Evolutionary conservation across 169 alveolate species (phyloP).

Genomic region (Prorocentrum cordatum): DNA sequence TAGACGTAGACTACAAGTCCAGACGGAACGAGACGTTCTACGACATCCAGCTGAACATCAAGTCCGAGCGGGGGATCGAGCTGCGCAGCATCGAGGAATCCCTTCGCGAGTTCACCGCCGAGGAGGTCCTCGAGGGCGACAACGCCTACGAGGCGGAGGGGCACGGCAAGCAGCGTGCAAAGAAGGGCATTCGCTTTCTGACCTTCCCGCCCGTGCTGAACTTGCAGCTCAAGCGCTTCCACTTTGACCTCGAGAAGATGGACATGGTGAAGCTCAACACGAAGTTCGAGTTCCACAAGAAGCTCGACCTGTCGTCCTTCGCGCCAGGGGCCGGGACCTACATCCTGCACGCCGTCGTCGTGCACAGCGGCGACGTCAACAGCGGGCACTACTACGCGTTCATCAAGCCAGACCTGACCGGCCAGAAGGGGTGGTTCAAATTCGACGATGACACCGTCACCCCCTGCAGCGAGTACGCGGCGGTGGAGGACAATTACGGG

Average conservation of each 20-base stretch:
- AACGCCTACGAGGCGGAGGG: slow-evolving; percentile 91
- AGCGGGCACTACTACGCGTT: slow-evolving; percentile 43
- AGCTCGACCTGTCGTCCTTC: slow-evolving; percentile 79
- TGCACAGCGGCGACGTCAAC: slow-evolving; percentile 81
- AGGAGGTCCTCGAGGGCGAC: slow-evolving; percentile 91
- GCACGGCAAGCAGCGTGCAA: slow-evolving; percentile 81
- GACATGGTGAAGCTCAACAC: slow-evolving; percentile 76
- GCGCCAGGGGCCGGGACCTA: slow-evolving; percentile 79
- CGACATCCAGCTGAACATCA: slow-evolving; percentile 89
- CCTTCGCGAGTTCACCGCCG: slow-evolving; percentile 84
- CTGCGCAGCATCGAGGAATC: slow-evolving; percentile 77
- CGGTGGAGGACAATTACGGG: slow-evolving; percentile 41
- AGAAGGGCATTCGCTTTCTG: slow-evolving; percentile 85
- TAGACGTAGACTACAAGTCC: slow-evolving; percentile 87
- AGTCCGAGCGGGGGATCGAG: slow-evolving; percentile 57
- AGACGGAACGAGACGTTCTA: slow-evolving; percentile 77
- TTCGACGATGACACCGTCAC: slow-evolving; percentile 49
- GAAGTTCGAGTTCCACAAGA: slow-evolving; percentile 86
- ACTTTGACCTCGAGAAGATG: slow-evolving; percentile 59
- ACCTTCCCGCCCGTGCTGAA: slow-evolving; percentile 90
- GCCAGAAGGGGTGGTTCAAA: slow-evolving; percentile 12
- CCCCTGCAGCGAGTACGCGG: slow-evolving; percentile 52
- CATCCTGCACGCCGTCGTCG: slow-evolving; percentile 88
- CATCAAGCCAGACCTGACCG: slow-evolving; percentile 19
- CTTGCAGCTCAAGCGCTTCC: slow-evolving; percentile 78